These are phyloP conservation scores for Circinella umbellata DNA, from an alignment of 371 early-diverging fungal genomes.

Conservation along the genomic window DNA sequence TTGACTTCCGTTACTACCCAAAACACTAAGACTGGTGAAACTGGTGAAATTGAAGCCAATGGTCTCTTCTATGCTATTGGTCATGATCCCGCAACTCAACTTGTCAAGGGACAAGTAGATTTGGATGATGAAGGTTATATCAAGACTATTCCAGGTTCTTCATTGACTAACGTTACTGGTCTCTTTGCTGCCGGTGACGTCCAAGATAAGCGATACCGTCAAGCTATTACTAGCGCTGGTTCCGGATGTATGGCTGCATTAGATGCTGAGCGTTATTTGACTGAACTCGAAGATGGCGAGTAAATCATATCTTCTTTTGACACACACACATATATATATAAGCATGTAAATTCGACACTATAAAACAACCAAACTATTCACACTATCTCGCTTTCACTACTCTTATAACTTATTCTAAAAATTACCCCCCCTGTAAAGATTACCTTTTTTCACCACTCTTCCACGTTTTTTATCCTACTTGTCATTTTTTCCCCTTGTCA, in stretches of 20 bases:
- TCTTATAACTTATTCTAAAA: too few relatives aligned
- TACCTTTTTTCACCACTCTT: too few relatives aligned
- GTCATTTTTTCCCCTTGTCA: too few relatives aligned
- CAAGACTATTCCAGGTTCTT: conserved; percentile 79
- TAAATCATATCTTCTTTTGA: too few relatives aligned
- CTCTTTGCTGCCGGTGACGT: conserved; percentile 99
- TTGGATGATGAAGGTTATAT: conserved; percentile 93
- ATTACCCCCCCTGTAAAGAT: too few relatives aligned
- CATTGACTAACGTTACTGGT: conserved; percentile 87
- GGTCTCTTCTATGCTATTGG: conserved; percentile 99
- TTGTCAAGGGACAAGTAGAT: conserved; percentile 78
- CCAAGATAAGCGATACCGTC: conserved; percentile 95
- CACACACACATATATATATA: too few relatives aligned
- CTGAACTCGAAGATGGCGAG: conserved; percentile 56
- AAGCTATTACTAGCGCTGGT: conserved; percentile 74
- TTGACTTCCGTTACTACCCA: conserved; percentile 75
- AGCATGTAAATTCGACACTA: too few relatives aligned
- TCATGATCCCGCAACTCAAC: conserved; percentile 90
- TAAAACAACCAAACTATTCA: too few relatives aligned
- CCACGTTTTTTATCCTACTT: too few relatives aligned
- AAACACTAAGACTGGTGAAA: conserved; percentile 74
- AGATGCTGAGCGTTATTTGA: conserved; percentile 85
- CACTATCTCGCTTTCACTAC: too few relatives aligned
- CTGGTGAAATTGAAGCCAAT: conserved; percentile 71
- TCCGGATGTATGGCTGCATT: conserved; percentile 96